Base-by-base conservation (phyloP, 1,139 yeast genomes). In the Keqinozyma sinolaborantium region DNA sequence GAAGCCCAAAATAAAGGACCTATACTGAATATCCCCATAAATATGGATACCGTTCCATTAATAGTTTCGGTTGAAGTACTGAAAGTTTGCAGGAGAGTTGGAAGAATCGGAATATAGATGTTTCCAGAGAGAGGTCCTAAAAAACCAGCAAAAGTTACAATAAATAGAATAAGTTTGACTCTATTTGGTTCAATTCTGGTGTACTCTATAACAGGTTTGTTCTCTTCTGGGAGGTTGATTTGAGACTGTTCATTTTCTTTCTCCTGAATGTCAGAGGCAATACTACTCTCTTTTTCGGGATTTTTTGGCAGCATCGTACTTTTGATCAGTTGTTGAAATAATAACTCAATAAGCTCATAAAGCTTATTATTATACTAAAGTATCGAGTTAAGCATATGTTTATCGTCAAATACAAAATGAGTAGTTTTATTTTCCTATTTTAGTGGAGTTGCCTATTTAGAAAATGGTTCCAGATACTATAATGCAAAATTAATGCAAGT, bases 51-150 rank as follows among this genome's bases (percentile, higher is more conserved):
- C 0, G 83, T 76, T 15, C 79, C 79, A 50, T 77, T 75, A 23
- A 77, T 72, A 0, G 68, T 51, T 0, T 76, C 56, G 3, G 64
- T 53, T 1, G 75, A 65, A 2, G 60, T 70, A 3, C 57, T 27
- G 38, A 74, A 73, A 2, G 60, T 69, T 3, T 51, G 43, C 38
- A 66, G 61, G 16, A 77, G 51, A 11, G 64, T 51, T 1, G 81
- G 79, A 13, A 77, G 50, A 3, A 78, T 59, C 2, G 83, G 83
- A 15, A 77, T 70, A 43, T 76, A 77, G 20, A 77, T 74, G 37
- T 77, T 77, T 1, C 82, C 83, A 3, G 79, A 63, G 32, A 76
- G 58, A 0, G 83, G 83, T 0, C 83, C 83, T 32, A 77, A 49
- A 38, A 75, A 73, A 0, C 82, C 83, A 12, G 76, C 72, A 4